A percentile compares a stretch with the other conserved stretches of the same genome.
phyloP scores from a whole-genome alignment of 139 green algal species.

The Edaphochlamys debaryana region DNA sequence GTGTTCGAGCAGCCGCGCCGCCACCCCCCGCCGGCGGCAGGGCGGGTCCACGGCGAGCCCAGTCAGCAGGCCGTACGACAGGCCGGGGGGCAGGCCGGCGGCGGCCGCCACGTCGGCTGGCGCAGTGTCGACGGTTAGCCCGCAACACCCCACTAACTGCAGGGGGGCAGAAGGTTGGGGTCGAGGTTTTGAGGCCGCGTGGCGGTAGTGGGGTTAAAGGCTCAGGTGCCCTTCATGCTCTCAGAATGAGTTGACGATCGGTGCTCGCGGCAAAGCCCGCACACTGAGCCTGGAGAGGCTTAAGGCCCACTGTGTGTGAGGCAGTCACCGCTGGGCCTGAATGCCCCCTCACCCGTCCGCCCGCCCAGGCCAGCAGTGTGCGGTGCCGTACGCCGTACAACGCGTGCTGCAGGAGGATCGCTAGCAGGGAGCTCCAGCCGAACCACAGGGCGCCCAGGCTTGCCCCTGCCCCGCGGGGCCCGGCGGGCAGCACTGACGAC shows the following conservation, averaged over 20 bases:
- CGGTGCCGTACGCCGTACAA: not conserved
- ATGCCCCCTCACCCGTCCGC: constrained; percentile 12
- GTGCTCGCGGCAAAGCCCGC: too few relatives aligned
- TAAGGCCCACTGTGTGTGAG: too few relatives aligned
- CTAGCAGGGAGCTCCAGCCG: not conserved
- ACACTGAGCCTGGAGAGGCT: too few relatives aligned
- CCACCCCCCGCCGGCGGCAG: constrained; percentile 17
- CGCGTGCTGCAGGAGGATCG: constrained; percentile 20
- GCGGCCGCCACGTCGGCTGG: not conserved
- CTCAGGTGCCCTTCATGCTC: too few relatives aligned
- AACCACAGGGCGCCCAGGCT: too few relatives aligned
- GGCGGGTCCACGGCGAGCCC: constrained; percentile 11
- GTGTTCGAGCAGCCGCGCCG: not conserved
- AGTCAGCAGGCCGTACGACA: constrained; percentile 22
- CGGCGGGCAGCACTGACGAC: too few relatives aligned
- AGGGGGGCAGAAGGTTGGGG: not conserved
- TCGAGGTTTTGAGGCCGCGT: too few relatives aligned
- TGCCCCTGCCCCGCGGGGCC: not conserved
- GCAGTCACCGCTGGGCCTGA: too few relatives aligned
- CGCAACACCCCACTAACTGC: constrained; percentile 26
- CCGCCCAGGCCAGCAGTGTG: not conserved
- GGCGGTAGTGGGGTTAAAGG: too few relatives aligned
- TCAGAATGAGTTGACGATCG: too few relatives aligned
- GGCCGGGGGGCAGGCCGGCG: not conserved
- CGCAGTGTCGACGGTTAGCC: not conserved